Evolutionary conservation across 2,329 filamentous ascomycete species (phyloP), one percentile per base, ranked within the genome.

Genomic region (Pyrenophora tritici-repentis): DNA sequence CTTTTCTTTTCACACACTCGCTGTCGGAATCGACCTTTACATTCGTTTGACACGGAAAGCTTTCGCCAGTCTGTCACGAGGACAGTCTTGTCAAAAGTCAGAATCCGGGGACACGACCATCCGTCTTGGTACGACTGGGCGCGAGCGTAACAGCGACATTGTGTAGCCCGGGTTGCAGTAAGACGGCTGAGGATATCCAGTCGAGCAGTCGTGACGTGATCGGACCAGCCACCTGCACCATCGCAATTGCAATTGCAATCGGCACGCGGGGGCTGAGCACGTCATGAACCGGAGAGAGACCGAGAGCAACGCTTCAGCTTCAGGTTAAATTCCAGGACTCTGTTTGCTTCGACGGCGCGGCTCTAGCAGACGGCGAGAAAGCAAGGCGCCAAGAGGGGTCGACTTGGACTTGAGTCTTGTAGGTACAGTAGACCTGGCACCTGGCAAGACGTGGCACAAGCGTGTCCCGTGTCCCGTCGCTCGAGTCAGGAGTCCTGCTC

Each of bases 1-100:
- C 41, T 50, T 60, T 50, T 43, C 47, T 40, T 42, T 56, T 55
- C 41, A 46, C 26, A 69, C 67, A 48, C 58, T 71, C 68, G 59
- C 60, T 70, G 44, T 42, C 42, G 41, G 40, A 14, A 32, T 39
- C 32, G 41, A 45, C 45, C 20, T 47, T 56, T 55, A 49, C 49
- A 44, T 56, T 63, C 49, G 46, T 55, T 56, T 58, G 20, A 29
- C 29, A 13, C 29, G 35, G 7, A 31, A 36, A 42, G 43, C 50
- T 35, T 33, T 48, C 42, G 43, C 32, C 50, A 20, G 18, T 5
- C 31, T 16, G 29, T n/a, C 9, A 47, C 22, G 14, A 37, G 31
- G 22, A 26, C 31, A 16, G 38, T 12, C 18, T n/a, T n/a, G n/a
- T n/a, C n/a, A n/a, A 29, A 29, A 29, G 1, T 9, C 9, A 9